A percentile compares a stretch with the other conserved stretches of the same genome.
Conservation (phyloP, 352 stramenopile genomes). For the Phytopythium mirpurense region DNA sequence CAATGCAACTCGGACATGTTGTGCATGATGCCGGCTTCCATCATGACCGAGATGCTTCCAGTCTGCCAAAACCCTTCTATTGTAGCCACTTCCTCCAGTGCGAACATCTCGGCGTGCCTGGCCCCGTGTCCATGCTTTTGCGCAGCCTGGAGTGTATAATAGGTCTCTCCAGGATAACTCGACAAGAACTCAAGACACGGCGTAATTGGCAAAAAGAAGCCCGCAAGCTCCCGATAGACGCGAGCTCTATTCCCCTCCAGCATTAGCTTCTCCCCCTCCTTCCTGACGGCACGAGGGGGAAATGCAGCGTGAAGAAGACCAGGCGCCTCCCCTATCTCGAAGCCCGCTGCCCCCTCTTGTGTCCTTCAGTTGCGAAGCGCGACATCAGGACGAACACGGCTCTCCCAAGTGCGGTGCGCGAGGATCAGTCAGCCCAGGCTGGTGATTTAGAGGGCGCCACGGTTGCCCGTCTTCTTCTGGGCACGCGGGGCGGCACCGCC, state of each 20-base stretch:
- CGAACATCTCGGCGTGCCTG: neutral
- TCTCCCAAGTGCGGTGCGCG: conserved; percentile 20
- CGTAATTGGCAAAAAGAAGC: conserved; percentile 10
- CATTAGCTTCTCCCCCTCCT: neutral
- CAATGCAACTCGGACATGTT: neutral
- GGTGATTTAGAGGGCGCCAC: conserved; percentile 76
- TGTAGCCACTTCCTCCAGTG: neutral
- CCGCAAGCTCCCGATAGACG: conserved; percentile 10
- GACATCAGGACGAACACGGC: conserved; percentile 3
- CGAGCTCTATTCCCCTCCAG: conserved; percentile 3
- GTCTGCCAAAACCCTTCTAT: too few species aligned
- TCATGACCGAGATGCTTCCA: neutral
- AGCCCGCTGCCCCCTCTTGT: conserved; percentile 5
- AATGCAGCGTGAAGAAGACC: neutral
- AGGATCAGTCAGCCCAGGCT: conserved; percentile 13
- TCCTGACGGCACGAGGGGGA: neutral
- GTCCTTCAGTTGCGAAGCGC: neutral
- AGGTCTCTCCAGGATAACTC: too few species aligned
- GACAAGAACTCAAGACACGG: neutral
- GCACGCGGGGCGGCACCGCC: conserved; percentile 55
- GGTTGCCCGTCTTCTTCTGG: conserved; percentile 89
- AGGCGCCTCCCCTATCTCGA: conserved; percentile 4
- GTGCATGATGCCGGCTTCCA: neutral
- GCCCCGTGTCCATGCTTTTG: too few species aligned
- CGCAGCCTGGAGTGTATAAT: too few species aligned